These are phyloP conservation scores for Brachypodium distachyon DNA, from an alignment of 202 grass and related monocot genomes.

Conservation along the genomic window DNA sequence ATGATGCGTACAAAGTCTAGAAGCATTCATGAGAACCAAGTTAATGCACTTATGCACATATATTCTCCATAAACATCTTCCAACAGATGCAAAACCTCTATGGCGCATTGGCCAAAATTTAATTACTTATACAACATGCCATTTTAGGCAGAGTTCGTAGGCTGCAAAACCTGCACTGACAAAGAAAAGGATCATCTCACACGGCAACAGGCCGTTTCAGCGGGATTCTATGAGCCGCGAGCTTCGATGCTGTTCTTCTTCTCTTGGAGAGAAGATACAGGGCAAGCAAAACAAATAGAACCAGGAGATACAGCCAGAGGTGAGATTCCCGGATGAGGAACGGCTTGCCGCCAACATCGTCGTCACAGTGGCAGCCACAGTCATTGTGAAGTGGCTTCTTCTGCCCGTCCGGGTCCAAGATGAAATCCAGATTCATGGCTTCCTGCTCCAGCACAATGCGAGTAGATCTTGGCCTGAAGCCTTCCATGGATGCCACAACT, in stretches of 20 bases:
- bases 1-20: too few species aligned
- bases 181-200: slow-evolving; percentile 2
- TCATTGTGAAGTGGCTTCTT: not conserved
- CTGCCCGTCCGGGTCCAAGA: slow-evolving; percentile 40
- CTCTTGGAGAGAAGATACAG: slow-evolving; percentile 58
- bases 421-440: slow-evolving; percentile 65
- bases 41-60: too few species aligned
- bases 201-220: slow-evolving; percentile 39
- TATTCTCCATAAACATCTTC: too few species aligned
- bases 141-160: not conserved
- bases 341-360: not conserved
- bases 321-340: slow-evolving; percentile 41
- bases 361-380: slow-evolving; percentile 22
- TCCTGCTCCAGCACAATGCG: slow-evolving; percentile 42
- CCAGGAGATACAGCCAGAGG: slow-evolving; percentile 42
- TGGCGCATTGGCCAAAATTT: not conserved
- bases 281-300: slow-evolving; percentile 22
- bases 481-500: slow-evolving; percentile 69
- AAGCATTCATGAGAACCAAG: too few species aligned
- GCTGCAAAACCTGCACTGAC: not conserved
- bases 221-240: slow-evolving; percentile 12
- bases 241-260: slow-evolving; percentile 41
- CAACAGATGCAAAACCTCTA: not conserved
- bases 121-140: not conserved
- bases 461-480: slow-evolving; percentile 57